Base-by-base conservation (phyloP, 768 basidiomycete genomes). In the Pisolithus tinctorius region DNA sequence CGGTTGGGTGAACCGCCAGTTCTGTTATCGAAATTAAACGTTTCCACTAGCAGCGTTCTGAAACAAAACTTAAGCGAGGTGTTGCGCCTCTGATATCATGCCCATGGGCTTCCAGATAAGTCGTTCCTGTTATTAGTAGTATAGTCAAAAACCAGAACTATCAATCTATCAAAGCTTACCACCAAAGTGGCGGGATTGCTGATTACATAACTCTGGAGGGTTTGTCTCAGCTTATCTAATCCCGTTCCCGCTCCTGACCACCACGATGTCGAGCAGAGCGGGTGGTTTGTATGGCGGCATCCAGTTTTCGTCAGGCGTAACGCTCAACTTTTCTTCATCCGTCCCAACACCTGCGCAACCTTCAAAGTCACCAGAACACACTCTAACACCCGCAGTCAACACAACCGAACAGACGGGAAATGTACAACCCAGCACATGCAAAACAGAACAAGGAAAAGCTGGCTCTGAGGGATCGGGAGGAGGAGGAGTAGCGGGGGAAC, bases 261-360 rank as follows among this genome's bases (percentile, higher is more conserved):
- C 69, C 68, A 75, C 64, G 61, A 86, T 87, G 82, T 84, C 84
- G 45, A 80, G 82, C 71, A 78, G 81, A 76, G 86, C 86, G 49
- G 89, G 89, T 47, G 88, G 89, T 46, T 77, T 92, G 49, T 92
- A 91, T 59, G 88, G 89, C 43, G 89, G 89, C 62, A 87, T 91
- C 58, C 86, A 88, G 50, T 91, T 92, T 70, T 87, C 87, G 25
- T 81, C 84, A 50, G 74, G 78, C 39, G 77, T 83, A 52, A 74
- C 80, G 26, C 79, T 83, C 54, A 60, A 59, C 51, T 70, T 77
- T 13, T 69, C 75, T 39, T 66, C 75, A 17, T 69, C 74, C 58
- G 56, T 69, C 54, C 58, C 42, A 49, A 16, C 62, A 44, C 50
- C 63, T 38, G 48, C 61, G 49, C 47, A 58, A 48, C 56, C 52